Evolutionary conservation across 768 basidiomycete genomes (phyloP), one percentile per base, ranked within the genome.

Genomic region (Trametes punicea): DNA sequence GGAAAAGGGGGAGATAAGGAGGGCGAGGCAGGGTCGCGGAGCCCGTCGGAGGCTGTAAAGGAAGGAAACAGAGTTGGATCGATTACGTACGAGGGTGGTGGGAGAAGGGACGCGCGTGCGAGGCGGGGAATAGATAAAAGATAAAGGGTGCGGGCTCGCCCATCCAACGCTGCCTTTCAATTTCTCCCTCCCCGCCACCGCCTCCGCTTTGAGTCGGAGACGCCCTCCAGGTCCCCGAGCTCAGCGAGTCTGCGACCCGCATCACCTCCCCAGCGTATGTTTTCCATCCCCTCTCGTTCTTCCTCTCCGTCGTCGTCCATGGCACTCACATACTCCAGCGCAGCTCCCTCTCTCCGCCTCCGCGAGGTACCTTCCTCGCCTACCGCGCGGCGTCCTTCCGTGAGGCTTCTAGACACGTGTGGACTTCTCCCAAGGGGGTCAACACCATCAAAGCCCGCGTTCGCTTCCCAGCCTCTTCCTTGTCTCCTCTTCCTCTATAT

Each of bases 161-260:
- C 31, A 30, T 13, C 52, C 46, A n/a, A 38, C 59, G 59, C 62
- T 57, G 62, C 59, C 41, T 61, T 61, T 61, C 59, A 55, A 60
- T 49, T 60, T 51, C 38, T 25, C 48, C 53, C 54, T 51, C 46
- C 56, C 59, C 59, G 60, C 60, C 57, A 33, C 27, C 49, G 42
- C 56, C 63, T 61, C 63, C 63, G 63, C 63, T 57, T 60, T 59
- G 56, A 57, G 57, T 64, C 63, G 57, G 60, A 62, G 63, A 48
- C 59, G 53, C 56, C 60, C 31, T 44, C 53, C 46, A 13, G 31
- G 30, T 21, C 46, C 55, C 46, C 47, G 21, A 61, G 51, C 63
- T 62, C 63, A 64, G 63, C 63, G 63, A 61, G n/a, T n/a, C n/a
- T n/a, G n/a, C n/a, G n/a, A n/a, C n/a, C 45, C 41, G 6, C 34